Evolutionary conservation across 345 rosid species (phyloP).

Genomic region (Ceriops tagal): DNA sequence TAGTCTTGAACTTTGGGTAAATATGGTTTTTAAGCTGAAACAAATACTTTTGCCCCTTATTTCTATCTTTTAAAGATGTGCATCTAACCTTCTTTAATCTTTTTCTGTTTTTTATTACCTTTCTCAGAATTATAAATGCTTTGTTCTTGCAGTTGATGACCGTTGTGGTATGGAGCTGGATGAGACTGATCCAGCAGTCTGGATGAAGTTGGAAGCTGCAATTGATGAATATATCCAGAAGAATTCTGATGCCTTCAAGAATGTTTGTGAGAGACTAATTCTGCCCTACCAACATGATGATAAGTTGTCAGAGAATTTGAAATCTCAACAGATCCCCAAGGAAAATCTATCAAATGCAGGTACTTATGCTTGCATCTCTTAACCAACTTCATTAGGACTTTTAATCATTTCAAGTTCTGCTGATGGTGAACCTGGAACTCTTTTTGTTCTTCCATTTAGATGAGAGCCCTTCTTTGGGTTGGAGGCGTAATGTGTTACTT

Average conservation of each 20-base stretch:
- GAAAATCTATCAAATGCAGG: constrained; percentile 44
- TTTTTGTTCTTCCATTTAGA: constrained; percentile 38
- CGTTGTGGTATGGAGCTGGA: constrained; percentile 97
- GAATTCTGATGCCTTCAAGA: constrained; percentile 66
- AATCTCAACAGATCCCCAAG: constrained; percentile 38
- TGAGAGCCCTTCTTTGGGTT: constrained; percentile 74
- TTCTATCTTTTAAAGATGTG: not conserved
- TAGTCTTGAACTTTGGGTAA: constrained; percentile 3
- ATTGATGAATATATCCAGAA: constrained; percentile 69
- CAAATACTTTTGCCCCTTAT: not conserved
- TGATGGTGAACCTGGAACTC: constrained; percentile 21
- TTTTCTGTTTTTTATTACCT: not conserved
- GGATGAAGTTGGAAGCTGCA: constrained; percentile 88
- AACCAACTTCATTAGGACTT: not conserved
- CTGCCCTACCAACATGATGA: constrained; percentile 79
- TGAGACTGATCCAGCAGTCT: constrained; percentile 96
- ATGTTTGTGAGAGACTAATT: constrained; percentile 65
- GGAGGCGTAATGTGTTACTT: constrained; percentile 92
- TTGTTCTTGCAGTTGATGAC: constrained; percentile 69
- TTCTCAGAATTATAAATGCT: constrained; percentile 9
- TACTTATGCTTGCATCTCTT: constrained; percentile 16
- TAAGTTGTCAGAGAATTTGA: constrained; percentile 55
- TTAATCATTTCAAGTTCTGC: constrained; percentile 5
- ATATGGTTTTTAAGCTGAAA: not conserved
- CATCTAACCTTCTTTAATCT: not conserved